Evolutionary conservation across 305 asterid species (phyloP).

Genomic region (Solanum hybrid): DNA sequence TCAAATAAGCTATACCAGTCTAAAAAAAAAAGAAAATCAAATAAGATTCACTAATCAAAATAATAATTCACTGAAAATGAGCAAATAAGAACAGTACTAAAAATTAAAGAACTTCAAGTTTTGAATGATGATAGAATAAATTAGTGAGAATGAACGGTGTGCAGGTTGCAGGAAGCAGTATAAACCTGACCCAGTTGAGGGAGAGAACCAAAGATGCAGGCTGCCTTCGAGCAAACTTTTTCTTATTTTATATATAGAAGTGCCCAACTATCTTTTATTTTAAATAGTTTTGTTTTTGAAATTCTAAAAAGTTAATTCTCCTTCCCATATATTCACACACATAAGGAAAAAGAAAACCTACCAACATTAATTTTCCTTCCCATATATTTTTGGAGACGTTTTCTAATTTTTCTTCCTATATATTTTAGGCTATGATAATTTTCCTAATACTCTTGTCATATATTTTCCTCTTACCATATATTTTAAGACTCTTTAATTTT

Average conservation of each 20-base stretch:
- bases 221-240: conserved; percentile 9
- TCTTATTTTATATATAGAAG: neutral
- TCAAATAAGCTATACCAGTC: neutral
- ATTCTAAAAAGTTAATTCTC: neutral
- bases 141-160: conserved; percentile 42
- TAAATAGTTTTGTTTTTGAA: neutral
- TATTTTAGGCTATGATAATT: neutral
- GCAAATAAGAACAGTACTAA: neutral
- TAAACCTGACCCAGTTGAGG: conserved; percentile 26
- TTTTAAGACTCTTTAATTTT: neutral
- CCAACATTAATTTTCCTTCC: neutral
- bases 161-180: conserved; percentile 68
- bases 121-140: neutral
- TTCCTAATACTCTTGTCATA: neutral
- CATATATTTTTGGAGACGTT: neutral
- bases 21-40: neutral
- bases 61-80: neutral
- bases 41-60: neutral
- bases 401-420: neutral
- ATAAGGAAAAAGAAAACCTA: neutral
- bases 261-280: neutral
- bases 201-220: conserved; percentile 40
- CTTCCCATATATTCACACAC: neutral
- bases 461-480: neutral
- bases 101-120: neutral